phyloP scores from a whole-genome alignment of 495 filamentous ascomycete genomes.

The Podospora sp. region DNA sequence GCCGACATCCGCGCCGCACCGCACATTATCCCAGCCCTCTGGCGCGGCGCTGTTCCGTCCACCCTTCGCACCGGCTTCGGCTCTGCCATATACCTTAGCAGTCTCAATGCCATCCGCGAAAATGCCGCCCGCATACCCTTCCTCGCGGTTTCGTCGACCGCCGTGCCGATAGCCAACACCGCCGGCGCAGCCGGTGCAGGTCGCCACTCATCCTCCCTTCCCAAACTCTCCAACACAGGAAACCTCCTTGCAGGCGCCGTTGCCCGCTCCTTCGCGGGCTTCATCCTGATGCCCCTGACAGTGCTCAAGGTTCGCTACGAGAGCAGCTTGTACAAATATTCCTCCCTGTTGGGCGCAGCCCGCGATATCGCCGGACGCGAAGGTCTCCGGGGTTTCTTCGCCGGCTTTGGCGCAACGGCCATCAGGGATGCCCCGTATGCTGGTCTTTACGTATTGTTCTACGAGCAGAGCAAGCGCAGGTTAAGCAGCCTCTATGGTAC shows the following conservation, averaged over 20 bases:
- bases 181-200: conserved; percentile 20
- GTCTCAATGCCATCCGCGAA: conserved; percentile 79
- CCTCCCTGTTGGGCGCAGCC: conserved; percentile 70
- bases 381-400: conserved; percentile 84
- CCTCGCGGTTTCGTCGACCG: conserved; percentile 19
- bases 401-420: conserved; percentile 91
- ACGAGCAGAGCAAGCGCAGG: conserved; percentile 81
- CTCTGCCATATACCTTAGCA: conserved; percentile 91
- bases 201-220: conserved; percentile 67
- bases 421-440: conserved; percentile 94
- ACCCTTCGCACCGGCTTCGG: conserved; percentile 91
- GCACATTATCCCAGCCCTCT: conserved; percentile 68
- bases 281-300: conserved; percentile 94
- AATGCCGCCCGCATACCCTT: conserved; percentile 58
- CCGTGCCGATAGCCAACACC: conserved; percentile 23
- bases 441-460: conserved; percentile 90
- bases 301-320: conserved; percentile 98
- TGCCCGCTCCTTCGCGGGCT: conserved; percentile 80
- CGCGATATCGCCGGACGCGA: conserved; percentile 73
- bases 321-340: conserved; percentile 79
- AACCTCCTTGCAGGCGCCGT: conserved; percentile 85
- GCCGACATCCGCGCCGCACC: conserved; percentile 65
- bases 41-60: conserved; percentile 91
- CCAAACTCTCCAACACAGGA: conserved; percentile 78
- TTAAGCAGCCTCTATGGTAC: conserved; percentile 49